A percentile compares a stretch with the other conserved stretches of the same genome.
Evolutionary conservation across 2,329 filamentous ascomycete genomes (phyloP).

Genomic region (Xylariaceae sp.): DNA sequence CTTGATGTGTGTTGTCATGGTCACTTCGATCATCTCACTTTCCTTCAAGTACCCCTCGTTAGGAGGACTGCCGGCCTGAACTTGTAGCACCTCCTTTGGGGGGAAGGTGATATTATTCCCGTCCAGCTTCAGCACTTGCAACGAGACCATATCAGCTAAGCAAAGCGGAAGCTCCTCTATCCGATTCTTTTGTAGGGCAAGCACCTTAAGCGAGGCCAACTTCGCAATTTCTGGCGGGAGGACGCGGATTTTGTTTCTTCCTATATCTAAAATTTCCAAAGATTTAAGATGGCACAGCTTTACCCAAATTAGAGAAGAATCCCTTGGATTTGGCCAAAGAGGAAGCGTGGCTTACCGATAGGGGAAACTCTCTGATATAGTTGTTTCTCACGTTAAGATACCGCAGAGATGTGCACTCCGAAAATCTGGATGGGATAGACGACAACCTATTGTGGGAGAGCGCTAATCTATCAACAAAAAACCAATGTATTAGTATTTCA

Average conservation of each 20-base stretch:
- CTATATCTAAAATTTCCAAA: constrained; percentile 90
- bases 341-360: constrained; percentile 49
- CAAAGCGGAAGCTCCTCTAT: constrained; percentile 83
- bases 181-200: constrained; percentile 84
- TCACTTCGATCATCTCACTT: constrained; percentile 64
- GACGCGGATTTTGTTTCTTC: constrained; percentile 78
- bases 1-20: constrained; percentile 64
- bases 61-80: constrained; percentile 57
- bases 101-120: constrained; percentile 86
- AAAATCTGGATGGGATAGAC: constrained; percentile 69
- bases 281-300: constrained; percentile 85
- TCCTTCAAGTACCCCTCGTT: constrained; percentile 61
- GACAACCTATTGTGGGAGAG: constrained; percentile 79
- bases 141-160: constrained; percentile 84
- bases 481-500: constrained; percentile 24
- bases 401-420: constrained; percentile 75
- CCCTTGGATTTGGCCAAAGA: neutral
- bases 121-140: constrained; percentile 87
- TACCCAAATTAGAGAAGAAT: constrained; percentile 23
- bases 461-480: constrained; percentile 60
- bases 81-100: constrained; percentile 68
- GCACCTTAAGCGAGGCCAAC: constrained; percentile 82
- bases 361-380: constrained; percentile 64
- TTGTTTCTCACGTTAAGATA: constrained; percentile 84
- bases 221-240: constrained; percentile 80